phyloP scores from a whole-genome alignment of 306 rosid species.

The Corylus avellana region DNA sequence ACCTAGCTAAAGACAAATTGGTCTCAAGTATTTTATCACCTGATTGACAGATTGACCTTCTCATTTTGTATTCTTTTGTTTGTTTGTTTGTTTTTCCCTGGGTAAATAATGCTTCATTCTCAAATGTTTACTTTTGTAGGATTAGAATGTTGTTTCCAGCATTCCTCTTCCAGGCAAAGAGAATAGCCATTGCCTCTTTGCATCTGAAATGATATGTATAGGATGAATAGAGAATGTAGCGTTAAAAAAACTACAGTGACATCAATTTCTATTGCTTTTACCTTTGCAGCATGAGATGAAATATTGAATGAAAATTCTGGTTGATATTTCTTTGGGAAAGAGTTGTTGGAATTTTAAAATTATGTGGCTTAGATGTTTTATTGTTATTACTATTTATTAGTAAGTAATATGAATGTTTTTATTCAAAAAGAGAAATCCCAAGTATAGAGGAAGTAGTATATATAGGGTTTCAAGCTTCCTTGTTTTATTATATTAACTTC shows the following conservation, averaged over 20 bases:
- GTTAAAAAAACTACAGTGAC: background rate
- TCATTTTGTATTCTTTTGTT: background rate
- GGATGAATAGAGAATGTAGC: background rate
- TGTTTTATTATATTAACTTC: background rate
- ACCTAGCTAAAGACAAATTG: background rate
- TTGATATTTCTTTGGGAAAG: background rate
- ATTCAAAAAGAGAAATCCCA: background rate
- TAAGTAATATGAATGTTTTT: background rate
- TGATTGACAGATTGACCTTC: background rate
- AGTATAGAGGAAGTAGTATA: background rate
- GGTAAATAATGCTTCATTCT: background rate
- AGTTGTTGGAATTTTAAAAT: too few relatives aligned
- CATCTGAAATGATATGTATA: background rate
- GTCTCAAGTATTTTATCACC: background rate
- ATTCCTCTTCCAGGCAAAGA: background rate
- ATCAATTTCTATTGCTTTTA: background rate
- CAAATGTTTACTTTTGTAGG: too few relatives aligned
- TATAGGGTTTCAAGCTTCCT: background rate
- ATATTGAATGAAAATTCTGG: background rate
- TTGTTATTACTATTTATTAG: background rate
- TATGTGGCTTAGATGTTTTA: background rate
- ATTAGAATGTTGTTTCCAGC: background rate
- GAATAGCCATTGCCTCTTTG: background rate
- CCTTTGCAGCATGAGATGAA: background rate
- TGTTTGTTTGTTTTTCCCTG: too few relatives aligned